Percentiles rank a stretch among this genome's conserved stretches.
Conservation (phyloP, 345 rosid genomes). For the Ricinus communis region DNA sequence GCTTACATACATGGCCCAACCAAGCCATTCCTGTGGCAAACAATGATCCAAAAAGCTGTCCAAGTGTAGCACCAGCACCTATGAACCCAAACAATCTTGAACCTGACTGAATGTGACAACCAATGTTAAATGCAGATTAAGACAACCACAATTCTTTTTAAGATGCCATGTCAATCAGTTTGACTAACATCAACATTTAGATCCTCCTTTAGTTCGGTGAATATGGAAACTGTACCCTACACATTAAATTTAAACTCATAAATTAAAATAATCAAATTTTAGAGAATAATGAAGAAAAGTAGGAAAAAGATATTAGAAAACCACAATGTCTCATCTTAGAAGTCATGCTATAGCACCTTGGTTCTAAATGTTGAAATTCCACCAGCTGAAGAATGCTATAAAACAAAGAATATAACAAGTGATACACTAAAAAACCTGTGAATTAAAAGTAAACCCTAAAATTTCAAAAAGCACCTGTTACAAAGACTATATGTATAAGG, state of each 20-base stretch:
- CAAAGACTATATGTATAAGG: conserved; percentile 6
- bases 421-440: conserved; percentile 92
- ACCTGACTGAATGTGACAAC: conserved; percentile 72
- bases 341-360: conserved; percentile 48
- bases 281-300: too few relatives aligned
- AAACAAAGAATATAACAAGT: conserved; percentile 65
- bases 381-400: conserved; percentile 66
- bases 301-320: too few relatives aligned
- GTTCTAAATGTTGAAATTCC: conserved; percentile 39
- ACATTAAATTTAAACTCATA: background rate
- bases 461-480: conserved; percentile 49
- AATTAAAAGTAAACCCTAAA: conserved; percentile 87
- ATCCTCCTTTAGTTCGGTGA: conserved; percentile 36
- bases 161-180: conserved; percentile 17
- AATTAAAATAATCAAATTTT: background rate
- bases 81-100: conserved; percentile 93
- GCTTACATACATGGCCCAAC: conserved; percentile 74
- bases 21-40: conserved; percentile 85
- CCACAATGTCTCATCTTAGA: too few relatives aligned
- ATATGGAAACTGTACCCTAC: conserved; percentile 45
- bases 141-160: conserved; percentile 10
- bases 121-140: conserved; percentile 28
- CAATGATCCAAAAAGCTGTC: conserved; percentile 92
- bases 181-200: conserved; percentile 29
- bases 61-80: conserved; percentile 97